Evolutionary conservation across 352 stramenopile genomes (phyloP), one percentile per base, ranked within the genome.

Genomic region (Pythium brachiatum): DNA sequence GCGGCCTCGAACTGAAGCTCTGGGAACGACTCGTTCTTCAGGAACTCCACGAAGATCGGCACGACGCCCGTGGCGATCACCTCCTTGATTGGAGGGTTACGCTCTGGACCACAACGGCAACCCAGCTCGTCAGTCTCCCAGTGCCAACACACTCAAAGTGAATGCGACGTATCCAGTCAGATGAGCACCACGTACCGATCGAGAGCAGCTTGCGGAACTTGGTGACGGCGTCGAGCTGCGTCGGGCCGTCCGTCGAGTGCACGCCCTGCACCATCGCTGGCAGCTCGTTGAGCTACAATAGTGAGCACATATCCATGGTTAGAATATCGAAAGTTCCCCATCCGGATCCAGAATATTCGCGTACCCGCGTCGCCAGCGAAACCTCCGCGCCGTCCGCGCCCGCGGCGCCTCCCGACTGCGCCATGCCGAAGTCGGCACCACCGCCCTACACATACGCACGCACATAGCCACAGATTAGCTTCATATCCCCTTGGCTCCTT

Each of bases 31-130:
- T 99, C 92, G 41, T 92, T 85, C 71, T 98, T 82, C 53, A 99
- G 81, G 75, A 99, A 99, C 76, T 98, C 79, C 27, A 99, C 97
- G 65, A 99, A 99, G 43, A 97, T 89, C 13, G 97, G 97, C 29
- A 99, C 96, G 12, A 99, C 96, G 48, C 96, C 96, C 2, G 92
- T 92, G n/a, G 98, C 82, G 67, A 99, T 99, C 44, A 99, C 97
- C 72, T 99, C 89, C 64, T 99, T 97, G 71, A 99, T 99, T 18
- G 98, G 98, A 25, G 98, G 98, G 71, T 99, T 99, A 70, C 96
- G 97, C 72, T 99, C 97, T 90, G 53, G n/a, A n/a, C n/a, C 57
- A 52, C 20, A 9, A 39, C 12, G 20, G 12, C 18, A 3, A 29
- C 20, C 18, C 46, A 21, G 31, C 3, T 34, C 29, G 29, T 48